Conservation (phyloP, 208 protist genomes). For the Wallacemonas sp. region DNA sequence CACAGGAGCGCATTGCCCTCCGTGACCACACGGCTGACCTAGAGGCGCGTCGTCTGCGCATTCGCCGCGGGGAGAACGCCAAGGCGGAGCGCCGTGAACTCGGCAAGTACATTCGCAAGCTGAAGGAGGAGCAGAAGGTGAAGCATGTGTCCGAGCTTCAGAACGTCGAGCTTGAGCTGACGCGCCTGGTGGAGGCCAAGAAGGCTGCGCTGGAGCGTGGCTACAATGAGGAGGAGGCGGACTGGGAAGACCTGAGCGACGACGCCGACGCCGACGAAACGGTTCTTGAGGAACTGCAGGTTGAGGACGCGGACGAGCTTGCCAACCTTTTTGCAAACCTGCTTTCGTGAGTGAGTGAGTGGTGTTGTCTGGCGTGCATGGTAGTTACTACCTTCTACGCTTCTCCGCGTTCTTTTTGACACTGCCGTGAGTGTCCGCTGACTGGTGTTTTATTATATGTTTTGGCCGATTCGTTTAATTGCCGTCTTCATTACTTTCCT, state of each 20-base stretch:
- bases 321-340: conserved; percentile 87
- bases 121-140: conserved; percentile 75
- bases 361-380: background rate
- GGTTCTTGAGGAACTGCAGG: conserved; percentile 10
- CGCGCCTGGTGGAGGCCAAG: conserved; percentile 37
- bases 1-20: conserved; percentile 80
- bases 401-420: no score
- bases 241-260: conserved; percentile 22
- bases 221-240: conserved; percentile 45
- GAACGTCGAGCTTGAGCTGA: conserved; percentile 65
- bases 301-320: conserved; percentile 59
- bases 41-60: conserved; percentile 58
- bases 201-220: conserved; percentile 20
- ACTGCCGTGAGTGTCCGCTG: no score
- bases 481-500: no score
- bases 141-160: conserved; percentile 75
- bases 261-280: background rate
- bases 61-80: conserved; percentile 68
- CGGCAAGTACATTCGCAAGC: conserved; percentile 86
- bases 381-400: background rate
- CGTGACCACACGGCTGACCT: conserved; percentile 82
- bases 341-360: conserved; percentile 40
- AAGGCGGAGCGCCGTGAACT: conserved; percentile 87
- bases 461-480: no score
- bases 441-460: no score